These are phyloP conservation scores for Cornus suecica DNA, from an alignment of 148 eudicot genomes.

Conservation along the genomic window DNA sequence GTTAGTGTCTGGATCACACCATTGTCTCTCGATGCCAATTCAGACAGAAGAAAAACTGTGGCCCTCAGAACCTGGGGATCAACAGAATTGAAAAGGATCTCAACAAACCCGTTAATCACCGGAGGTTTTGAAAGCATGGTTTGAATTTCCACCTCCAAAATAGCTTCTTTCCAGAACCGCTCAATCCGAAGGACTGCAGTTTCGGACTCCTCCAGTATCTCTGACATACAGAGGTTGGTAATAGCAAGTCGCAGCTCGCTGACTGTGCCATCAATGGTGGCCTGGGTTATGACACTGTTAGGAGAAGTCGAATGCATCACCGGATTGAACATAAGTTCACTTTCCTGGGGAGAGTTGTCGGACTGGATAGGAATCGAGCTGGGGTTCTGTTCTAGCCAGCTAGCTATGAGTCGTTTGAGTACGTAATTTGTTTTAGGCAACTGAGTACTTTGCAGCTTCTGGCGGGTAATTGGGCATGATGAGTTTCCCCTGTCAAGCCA, in stretches of 20 bases:
- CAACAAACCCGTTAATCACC: slow-evolving; percentile 44
- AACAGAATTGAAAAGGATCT: slow-evolving; percentile 46
- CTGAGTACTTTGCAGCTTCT: slow-evolving; percentile 30
- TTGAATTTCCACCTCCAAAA: slow-evolving; percentile 30
- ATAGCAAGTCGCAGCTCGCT: slow-evolving; percentile 36
- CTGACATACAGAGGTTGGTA: slow-evolving; percentile 40
- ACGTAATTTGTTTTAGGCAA: slow-evolving; percentile 56
- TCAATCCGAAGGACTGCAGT: slow-evolving; percentile 38
- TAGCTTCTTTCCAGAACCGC: slow-evolving; percentile 34
- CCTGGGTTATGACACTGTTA: slow-evolving; percentile 34
- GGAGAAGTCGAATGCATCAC: slow-evolving; percentile 24
- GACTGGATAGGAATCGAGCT: slow-evolving; percentile 8
- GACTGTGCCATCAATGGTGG: slow-evolving; percentile 29
- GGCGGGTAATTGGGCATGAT: slow-evolving; percentile 56
- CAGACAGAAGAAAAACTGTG: slow-evolving; percentile 40
- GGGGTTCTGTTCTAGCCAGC: slow-evolving; percentile 38
- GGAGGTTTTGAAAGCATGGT: slow-evolving; percentile 46
- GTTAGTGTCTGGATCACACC: slow-evolving; percentile 45
- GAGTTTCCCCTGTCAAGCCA: slow-evolving; percentile 50
- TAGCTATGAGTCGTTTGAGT: slow-evolving; percentile 48
- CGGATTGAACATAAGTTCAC: slow-evolving; percentile 10
- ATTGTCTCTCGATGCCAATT: slow-evolving; percentile 41
- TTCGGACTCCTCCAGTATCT: slow-evolving; percentile 37
- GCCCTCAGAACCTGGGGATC: slow-evolving; percentile 35
- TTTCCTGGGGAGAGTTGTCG: slow-evolving; percentile 17